Conservation (phyloP, 176 grass and related monocot species). For the Rhynchospora pubera region DNA sequence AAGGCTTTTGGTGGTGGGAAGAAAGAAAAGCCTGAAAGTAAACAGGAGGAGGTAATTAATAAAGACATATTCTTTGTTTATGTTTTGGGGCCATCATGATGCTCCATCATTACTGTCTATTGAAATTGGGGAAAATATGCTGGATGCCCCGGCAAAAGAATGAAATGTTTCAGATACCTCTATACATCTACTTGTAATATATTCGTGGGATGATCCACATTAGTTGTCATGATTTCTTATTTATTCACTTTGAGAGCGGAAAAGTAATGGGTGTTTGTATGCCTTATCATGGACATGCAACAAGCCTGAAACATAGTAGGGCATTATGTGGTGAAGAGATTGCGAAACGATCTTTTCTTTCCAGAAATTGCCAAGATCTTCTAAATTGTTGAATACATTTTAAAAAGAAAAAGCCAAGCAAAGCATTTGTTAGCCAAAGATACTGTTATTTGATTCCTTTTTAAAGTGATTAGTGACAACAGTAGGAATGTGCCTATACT, state of each 20-base stretch:
- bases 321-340: no score
- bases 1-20: slow-evolving; percentile 47
- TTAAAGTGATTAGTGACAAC: background rate
- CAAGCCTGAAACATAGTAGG: no score
- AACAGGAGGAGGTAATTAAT: slow-evolving; percentile 13
- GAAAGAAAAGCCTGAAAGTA: slow-evolving; percentile 35
- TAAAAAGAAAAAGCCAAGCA: background rate
- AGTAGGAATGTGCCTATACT: background rate
- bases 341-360: background rate
- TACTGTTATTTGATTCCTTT: background rate
- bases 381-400: background rate
- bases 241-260: no score
- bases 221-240: no score
- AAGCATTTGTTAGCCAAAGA: background rate
- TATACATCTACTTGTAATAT: background rate
- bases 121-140: no score
- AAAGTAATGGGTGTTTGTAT: no score
- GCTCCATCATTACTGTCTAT: background rate
- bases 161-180: background rate
- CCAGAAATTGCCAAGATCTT: background rate
- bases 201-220: no score
- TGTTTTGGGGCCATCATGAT: background rate
- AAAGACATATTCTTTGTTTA: background rate
- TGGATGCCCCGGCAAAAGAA: background rate
- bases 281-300: no score